A percentile compares a stretch with the other conserved stretches of the same genome.
Evolutionary conservation across 495 filamentous ascomycete genomes (phyloP).

Genomic region (Thermochaetoides thermophila): DNA sequence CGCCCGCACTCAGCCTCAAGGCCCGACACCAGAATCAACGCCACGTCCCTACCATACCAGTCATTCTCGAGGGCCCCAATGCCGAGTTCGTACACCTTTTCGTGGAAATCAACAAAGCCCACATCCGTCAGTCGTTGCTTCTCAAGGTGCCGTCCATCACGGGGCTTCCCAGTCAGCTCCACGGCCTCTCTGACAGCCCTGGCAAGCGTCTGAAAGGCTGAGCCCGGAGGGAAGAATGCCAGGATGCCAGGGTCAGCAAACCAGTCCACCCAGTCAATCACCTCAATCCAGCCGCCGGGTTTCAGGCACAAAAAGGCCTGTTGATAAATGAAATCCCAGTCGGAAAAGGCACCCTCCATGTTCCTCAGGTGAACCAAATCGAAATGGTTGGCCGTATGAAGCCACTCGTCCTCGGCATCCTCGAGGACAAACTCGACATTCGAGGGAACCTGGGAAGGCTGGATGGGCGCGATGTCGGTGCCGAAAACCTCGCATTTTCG

Average conservation of each 20-base stretch:
- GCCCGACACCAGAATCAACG: slow-evolving; percentile 48
- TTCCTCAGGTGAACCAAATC: slow-evolving; percentile 53
- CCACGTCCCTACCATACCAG: slow-evolving; percentile 48
- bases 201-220: slow-evolving; percentile 20
- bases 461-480: slow-evolving; percentile 51
- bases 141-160: slow-evolving; percentile 41
- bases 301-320: slow-evolving; percentile 45
- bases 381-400: slow-evolving; percentile 39
- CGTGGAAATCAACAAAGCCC: slow-evolving; percentile 47
- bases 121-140: slow-evolving; percentile 33
- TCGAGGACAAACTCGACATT: slow-evolving; percentile 61
- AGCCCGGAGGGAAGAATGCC: slow-evolving; percentile 24
- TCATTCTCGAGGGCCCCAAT: slow-evolving; percentile 39
- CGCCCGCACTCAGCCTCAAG: slow-evolving; percentile 49
- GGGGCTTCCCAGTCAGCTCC: slow-evolving; percentile 27
- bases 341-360: slow-evolving; percentile 45
- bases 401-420: slow-evolving; percentile 47
- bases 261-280: slow-evolving; percentile 39
- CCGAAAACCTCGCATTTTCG: slow-evolving; percentile 51
- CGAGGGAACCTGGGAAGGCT: slow-evolving; percentile 37
- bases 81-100: slow-evolving; percentile 42
- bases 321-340: slow-evolving; percentile 47
- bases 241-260: slow-evolving; percentile 23
- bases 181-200: slow-evolving; percentile 27
- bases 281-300: slow-evolving; percentile 52